A percentile compares a stretch with the other conserved stretches of the same genome.
These are phyloP conservation scores for Bocquillonia castaneifolia DNA, from an alignment of 441 rosid genomes.

Conservation along the genomic window DNA sequence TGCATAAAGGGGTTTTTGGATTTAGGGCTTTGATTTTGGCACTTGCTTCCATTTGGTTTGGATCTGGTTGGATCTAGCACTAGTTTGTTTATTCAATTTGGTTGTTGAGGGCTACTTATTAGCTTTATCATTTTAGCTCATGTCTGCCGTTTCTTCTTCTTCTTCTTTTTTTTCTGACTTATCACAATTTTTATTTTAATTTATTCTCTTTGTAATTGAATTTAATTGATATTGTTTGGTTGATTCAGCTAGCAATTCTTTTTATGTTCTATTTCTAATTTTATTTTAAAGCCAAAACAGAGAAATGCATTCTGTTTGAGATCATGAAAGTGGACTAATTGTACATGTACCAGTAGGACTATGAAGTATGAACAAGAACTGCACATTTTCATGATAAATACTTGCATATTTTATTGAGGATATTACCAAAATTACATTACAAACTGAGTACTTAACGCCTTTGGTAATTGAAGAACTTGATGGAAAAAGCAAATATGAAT, in stretches of 20 bases:
- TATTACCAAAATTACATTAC: too few species aligned
- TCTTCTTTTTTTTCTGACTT: neutral
- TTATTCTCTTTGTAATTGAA: neutral
- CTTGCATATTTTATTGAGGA: neutral
- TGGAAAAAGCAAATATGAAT: constrained; percentile 28
- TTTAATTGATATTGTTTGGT: neutral
- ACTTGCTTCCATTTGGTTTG: constrained; percentile 37
- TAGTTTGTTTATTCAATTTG: neutral
- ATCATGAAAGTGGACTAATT: neutral
- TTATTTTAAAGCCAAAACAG: neutral
- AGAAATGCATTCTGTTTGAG: neutral
- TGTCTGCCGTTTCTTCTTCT: neutral
- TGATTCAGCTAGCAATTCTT: neutral
- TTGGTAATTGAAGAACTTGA: constrained; percentile 35
- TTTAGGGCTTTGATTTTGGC: constrained; percentile 28
- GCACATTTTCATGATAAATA: too few species aligned
- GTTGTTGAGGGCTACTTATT: neutral
- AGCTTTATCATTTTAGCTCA: neutral
- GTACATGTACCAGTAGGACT: neutral
- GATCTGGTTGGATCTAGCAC: constrained; percentile 34
- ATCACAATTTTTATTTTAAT: neutral
- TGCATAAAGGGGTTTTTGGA: constrained; percentile 24
- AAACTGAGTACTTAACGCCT: constrained; percentile 20
- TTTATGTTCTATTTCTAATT: neutral
- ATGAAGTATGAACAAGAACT: neutral